Percentiles rank a stretch among this genome's conserved stretches.
Conservation (phyloP, 441 rosid species). For the Mallotus repandus region DNA sequence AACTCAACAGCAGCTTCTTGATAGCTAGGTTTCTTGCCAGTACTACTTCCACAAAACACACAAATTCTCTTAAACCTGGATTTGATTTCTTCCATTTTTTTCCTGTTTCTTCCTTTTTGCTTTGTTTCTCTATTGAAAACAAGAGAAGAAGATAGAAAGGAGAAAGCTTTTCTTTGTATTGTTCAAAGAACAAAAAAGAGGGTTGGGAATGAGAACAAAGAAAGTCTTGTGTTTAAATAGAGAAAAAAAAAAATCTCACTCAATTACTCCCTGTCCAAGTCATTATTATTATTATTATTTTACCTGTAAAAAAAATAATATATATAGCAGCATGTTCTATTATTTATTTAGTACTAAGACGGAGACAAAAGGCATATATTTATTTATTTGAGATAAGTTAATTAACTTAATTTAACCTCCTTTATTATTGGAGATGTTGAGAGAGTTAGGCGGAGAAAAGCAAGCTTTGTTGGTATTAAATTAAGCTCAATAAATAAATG, state of each 20-base stretch:
- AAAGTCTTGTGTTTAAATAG: slow-evolving; percentile 35
- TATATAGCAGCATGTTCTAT: too few species aligned
- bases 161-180: too few species aligned
- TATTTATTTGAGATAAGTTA: background rate
- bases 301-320: too few species aligned
- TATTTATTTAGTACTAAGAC: background rate
- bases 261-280: slow-evolving; percentile 11
- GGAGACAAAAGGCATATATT: background rate
- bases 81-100: slow-evolving; percentile 54
- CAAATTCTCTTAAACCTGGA: slow-evolving; percentile 85
- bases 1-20: slow-evolving; percentile 88
- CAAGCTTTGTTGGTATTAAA: background rate
- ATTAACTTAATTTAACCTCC: background rate
- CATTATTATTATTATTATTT: background rate
- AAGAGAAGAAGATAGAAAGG: slow-evolving; percentile 3
- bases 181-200: slow-evolving; percentile 17
- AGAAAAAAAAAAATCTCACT: background rate
- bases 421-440: background rate
- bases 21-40: slow-evolving; percentile 83
- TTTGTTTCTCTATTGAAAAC: background rate
- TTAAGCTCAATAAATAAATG: too few species aligned
- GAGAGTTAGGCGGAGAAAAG: too few species aligned
- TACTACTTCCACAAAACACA: slow-evolving; percentile 90
- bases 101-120: background rate
- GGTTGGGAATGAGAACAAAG: slow-evolving; percentile 62